Evolutionary conservation across 176 grass and related monocot genomes (phyloP).

Genomic region (Raddia distichophylla): DNA sequence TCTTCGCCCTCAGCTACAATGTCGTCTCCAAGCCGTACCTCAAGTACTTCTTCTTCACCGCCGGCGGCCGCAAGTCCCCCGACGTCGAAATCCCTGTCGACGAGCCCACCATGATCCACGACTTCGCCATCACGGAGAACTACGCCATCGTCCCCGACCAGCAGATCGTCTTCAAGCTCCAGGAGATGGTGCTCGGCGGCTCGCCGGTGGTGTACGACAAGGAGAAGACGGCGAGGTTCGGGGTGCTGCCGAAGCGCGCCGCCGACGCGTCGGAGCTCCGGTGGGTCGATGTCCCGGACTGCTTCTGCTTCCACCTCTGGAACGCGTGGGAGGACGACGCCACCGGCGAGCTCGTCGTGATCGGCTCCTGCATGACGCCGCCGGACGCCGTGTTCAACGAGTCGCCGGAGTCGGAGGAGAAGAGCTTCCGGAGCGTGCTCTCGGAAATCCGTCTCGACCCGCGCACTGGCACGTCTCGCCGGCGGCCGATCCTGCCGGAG

Average conservation of each 20-base stretch:
- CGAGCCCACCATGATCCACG: constrained; percentile 89
- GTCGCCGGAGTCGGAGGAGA: constrained; percentile 41
- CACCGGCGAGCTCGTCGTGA: constrained; percentile 78
- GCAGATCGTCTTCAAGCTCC: constrained; percentile 87
- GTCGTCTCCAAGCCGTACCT: constrained; percentile 74
- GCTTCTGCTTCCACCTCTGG: constrained; percentile 98
- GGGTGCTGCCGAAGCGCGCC: constrained; percentile 67
- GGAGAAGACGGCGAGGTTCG: constrained; percentile 65
- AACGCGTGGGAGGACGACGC: constrained; percentile 86
- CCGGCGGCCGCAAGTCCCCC: constrained; percentile 64
- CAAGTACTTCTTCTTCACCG: constrained; percentile 83
- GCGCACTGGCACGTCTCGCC: constrained; percentile 50
- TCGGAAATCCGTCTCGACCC: constrained; percentile 77
- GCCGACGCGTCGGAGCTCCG: constrained; percentile 47
- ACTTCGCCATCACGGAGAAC: constrained; percentile 87
- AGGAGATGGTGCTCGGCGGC: constrained; percentile 81
- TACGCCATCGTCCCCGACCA: constrained; percentile 78
- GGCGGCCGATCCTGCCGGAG: constrained; percentile 45
- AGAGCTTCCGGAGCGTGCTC: constrained; percentile 72
- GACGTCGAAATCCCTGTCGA: constrained; percentile 77
- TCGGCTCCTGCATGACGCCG: constrained; percentile 97
- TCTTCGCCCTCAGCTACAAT: constrained; percentile 91
- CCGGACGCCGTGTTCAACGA: constrained; percentile 93
- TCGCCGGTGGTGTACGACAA: constrained; percentile 88
- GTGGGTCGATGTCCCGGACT: constrained; percentile 81